Evolutionary conservation across 148 eudicot genomes (phyloP).

Genomic region (Fagopyrum esculentum): DNA sequence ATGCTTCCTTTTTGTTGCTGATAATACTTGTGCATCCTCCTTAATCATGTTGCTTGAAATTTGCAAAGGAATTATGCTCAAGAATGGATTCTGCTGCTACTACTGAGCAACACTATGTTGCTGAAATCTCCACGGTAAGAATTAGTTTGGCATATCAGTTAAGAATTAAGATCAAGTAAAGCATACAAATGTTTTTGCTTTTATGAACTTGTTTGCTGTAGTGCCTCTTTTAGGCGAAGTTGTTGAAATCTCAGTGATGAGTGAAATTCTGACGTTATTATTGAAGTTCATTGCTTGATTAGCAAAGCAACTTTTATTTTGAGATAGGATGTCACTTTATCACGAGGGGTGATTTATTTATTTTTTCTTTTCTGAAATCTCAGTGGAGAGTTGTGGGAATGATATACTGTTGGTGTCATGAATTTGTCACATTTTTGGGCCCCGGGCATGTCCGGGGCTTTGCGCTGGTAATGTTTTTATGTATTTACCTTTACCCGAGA

Average conservation of each 20-base stretch:
- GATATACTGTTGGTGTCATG: too few species aligned
- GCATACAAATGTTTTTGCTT: background rate
- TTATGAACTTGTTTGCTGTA: background rate
- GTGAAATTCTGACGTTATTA: background rate
- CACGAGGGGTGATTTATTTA: background rate
- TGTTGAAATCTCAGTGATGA: background rate
- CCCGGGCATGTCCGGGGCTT: too few species aligned
- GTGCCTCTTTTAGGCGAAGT: background rate
- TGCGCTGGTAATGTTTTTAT: too few species aligned
- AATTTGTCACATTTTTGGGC: too few species aligned
- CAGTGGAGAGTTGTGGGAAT: background rate
- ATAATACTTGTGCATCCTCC: background rate
- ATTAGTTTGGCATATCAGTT: background rate
- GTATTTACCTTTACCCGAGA: too few species aligned
- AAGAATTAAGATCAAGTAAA: background rate
- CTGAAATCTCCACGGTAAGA: constrained; percentile 60
- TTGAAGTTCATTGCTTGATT: background rate
- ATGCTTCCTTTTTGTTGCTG: background rate
- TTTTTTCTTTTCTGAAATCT: background rate
- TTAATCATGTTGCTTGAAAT: constrained; percentile 1
- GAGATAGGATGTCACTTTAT: background rate
- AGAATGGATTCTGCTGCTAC: constrained; percentile 62
- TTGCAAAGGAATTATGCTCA: constrained; percentile 48
- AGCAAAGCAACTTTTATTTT: background rate
- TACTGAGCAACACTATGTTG: constrained; percentile 52